Percentiles rank a stretch among this genome's conserved stretches.
Conservation (phyloP, 139 green algal species). For the Nannochloris sp. region DNA sequence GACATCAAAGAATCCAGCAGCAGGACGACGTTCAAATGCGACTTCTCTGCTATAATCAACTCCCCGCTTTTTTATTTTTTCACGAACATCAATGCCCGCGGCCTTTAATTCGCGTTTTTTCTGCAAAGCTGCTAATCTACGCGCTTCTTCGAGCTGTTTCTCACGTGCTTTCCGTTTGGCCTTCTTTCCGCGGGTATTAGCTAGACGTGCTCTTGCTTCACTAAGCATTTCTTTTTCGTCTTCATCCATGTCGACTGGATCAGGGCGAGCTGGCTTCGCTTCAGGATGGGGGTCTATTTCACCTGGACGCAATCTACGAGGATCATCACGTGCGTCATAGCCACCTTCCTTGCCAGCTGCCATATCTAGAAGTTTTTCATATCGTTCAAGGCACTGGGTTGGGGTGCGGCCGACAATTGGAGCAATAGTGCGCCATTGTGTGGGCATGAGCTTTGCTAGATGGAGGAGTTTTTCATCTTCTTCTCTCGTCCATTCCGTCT, state of each 20-base stretch:
- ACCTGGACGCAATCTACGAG: slow-evolving; percentile 81
- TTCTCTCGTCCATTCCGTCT: slow-evolving; percentile 98
- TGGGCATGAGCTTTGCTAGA: slow-evolving; percentile 98
- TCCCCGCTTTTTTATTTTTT: slow-evolving; percentile 14
- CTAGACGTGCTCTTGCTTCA: slow-evolving; percentile 90
- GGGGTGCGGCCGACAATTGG: slow-evolving; percentile 95
- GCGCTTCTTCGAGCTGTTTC: slow-evolving; percentile 95
- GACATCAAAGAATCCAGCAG: slow-evolving; percentile 84
- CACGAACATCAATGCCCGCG: slow-evolving; percentile 61
- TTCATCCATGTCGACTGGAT: slow-evolving; percentile 98
- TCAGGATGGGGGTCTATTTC: slow-evolving; percentile 99
- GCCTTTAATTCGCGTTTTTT: slow-evolving; percentile 91
- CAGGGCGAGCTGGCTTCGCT: slow-evolving; percentile 85
- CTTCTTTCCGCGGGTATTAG: slow-evolving; percentile 99
- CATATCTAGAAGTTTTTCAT: slow-evolving; percentile 85
- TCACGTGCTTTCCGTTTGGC: slow-evolving; percentile 97
- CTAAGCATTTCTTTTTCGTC: slow-evolving; percentile 99
- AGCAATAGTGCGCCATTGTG: slow-evolving; percentile 98
- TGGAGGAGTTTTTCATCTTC: slow-evolving; percentile 99
- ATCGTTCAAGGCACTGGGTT: slow-evolving; percentile 93
- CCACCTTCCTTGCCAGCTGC: slow-evolving; percentile 68
- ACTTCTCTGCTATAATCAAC: slow-evolving; percentile 87
- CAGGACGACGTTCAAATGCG: slow-evolving; percentile 86
- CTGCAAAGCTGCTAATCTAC: slow-evolving; percentile 87
- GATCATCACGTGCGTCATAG: slow-evolving; percentile 88